Percentiles rank a stretch among this genome's conserved stretches.
phyloP scores from a whole-genome alignment of 208 protist species.

The Trichomonas gallinae region DNA sequence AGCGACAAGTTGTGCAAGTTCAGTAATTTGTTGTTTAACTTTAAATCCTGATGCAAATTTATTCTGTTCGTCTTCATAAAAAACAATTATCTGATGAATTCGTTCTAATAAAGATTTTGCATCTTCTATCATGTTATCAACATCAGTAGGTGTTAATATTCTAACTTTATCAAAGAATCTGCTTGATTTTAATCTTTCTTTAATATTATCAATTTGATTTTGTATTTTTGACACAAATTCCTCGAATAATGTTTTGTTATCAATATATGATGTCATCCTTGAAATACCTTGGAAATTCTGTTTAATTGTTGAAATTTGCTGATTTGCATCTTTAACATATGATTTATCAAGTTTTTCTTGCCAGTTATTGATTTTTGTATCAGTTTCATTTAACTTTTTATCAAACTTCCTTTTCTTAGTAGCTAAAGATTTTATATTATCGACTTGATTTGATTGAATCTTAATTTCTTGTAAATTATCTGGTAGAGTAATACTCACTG shows the following conservation, averaged over 20 bases:
- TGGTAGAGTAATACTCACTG: background rate
- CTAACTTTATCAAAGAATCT: background rate
- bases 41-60: background rate
- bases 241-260: background rate
- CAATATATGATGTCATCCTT: background rate
- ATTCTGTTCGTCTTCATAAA: background rate
- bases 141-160: background rate
- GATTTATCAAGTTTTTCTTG: background rate
- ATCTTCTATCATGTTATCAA: background rate
- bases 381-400: background rate
- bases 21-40: background rate
- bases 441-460: background rate
- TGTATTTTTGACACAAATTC: background rate
- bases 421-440: background rate
- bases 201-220: background rate
- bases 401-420: background rate
- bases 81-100: background rate
- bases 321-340: background rate
- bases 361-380: background rate
- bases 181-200: background rate
- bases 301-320: background rate
- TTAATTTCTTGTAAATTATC: background rate
- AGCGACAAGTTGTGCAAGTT: background rate
- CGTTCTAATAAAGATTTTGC: background rate
- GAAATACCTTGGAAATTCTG: background rate